Percentiles rank a stretch among this genome's conserved stretches.
phyloP scores from a whole-genome alignment of 768 basidiomycete genomes.

The Pleurotus djamor region DNA sequence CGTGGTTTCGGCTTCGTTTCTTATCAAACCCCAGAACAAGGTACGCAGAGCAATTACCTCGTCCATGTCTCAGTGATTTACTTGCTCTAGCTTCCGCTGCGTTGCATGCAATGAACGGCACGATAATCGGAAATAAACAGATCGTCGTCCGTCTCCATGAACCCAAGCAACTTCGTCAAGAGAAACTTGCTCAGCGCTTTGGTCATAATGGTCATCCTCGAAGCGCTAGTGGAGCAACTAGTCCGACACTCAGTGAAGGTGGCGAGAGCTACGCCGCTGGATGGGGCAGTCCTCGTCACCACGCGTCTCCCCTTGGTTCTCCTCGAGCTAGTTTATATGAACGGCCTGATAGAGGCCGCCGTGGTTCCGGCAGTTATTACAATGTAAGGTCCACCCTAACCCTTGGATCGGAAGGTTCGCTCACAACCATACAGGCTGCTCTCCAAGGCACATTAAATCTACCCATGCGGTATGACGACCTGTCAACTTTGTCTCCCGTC shows the following conservation, averaged over 20 bases:
- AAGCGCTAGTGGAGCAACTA: conserved; percentile 80
- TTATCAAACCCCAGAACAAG: conserved; percentile 81
- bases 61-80: conserved; percentile 5
- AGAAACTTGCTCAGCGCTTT: conserved; percentile 84
- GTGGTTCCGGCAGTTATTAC: conserved; percentile 87
- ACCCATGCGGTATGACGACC: conserved; percentile 86
- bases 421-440: conserved; percentile 55
- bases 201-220: conserved; percentile 79
- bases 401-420: background rate
- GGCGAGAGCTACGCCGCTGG: conserved; percentile 67
- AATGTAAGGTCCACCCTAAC: conserved; percentile 48
- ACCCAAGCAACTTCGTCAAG: conserved; percentile 88
- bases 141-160: conserved; percentile 88
- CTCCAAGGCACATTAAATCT: conserved; percentile 76
- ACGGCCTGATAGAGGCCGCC: conserved; percentile 61
- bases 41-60: conserved; percentile 28
- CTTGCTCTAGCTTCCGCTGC: conserved; percentile 59
- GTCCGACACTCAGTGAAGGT: conserved; percentile 79
- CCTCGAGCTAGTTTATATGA: conserved; percentile 52
- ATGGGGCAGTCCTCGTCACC: conserved; percentile 72
- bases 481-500: conserved; percentile 79
- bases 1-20: conserved; percentile 93
- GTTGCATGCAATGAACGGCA: conserved; percentile 80
- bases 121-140: conserved; percentile 66
- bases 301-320: conserved; percentile 52